These are phyloP conservation scores for Paramecium tetraurelia DNA, from an alignment of 73 alveolate species.

Conservation along the genomic window DNA sequence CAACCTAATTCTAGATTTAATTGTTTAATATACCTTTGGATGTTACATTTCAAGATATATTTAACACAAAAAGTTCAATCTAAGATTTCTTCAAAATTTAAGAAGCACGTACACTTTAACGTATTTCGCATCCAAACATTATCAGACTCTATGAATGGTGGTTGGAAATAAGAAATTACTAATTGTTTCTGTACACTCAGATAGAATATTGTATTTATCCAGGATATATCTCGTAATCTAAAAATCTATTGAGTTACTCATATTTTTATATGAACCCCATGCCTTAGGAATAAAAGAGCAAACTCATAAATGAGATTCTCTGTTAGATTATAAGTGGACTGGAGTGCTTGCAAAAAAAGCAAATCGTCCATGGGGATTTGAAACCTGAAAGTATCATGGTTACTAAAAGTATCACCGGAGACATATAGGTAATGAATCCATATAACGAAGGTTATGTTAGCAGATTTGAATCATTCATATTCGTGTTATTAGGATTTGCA, in stretches of 20 bases:
- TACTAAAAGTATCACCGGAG: conserved; percentile 11
- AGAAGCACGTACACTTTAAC: neutral
- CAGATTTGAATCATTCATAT: neutral
- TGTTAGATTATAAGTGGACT: neutral
- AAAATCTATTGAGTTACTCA: conserved; percentile 19
- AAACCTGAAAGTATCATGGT: conserved; percentile 41
- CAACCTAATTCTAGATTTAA: neutral
- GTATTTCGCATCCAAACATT: neutral
- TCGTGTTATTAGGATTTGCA: no score
- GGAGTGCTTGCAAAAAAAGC: neutral
- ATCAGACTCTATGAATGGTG: conserved; percentile 42
- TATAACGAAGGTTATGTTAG: neutral
- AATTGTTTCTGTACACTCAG: neutral
- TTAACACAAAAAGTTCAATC: neutral
- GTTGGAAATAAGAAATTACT: neutral
- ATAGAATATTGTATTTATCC: conserved; percentile 26
- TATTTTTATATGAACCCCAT: conserved; percentile 36
- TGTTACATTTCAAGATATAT: neutral
- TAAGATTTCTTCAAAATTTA: neutral
- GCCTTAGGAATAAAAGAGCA: neutral
- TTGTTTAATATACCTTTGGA: neutral
- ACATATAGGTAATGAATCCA: neutral
- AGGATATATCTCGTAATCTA: neutral
- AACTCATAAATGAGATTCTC: neutral
- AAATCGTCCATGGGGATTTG: neutral